Conservation (phyloP, 495 filamentous ascomycete genomes). For the Mycothermus thermophilus region DNA sequence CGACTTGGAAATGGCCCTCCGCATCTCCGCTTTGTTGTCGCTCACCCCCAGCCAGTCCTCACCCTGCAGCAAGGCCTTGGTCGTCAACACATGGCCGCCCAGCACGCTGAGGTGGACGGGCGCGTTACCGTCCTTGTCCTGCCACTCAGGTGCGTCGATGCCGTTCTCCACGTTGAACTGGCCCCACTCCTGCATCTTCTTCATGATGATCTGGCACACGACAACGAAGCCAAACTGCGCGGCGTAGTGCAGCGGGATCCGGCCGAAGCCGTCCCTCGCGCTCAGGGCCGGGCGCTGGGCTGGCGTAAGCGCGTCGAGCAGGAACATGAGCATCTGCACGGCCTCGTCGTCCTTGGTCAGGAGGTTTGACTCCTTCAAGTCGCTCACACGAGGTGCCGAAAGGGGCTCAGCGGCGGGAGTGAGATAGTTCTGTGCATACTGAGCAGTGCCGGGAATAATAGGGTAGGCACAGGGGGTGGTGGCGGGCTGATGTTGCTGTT, state of each 20-base stretch:
- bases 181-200: constrained; percentile 75
- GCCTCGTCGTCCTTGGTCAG: constrained; percentile 58
- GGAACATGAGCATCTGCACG: constrained; percentile 56
- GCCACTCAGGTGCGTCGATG: constrained; percentile 75
- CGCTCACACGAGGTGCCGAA: constrained; percentile 27
- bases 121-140: constrained; percentile 82
- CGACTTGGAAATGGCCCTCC: constrained; percentile 64
- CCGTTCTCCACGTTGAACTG: constrained; percentile 73
- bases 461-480: constrained; percentile 30
- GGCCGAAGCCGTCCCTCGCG: constrained; percentile 62
- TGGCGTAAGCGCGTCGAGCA: constrained; percentile 56
- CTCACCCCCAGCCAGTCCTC: constrained; percentile 55
- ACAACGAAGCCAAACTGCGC: constrained; percentile 86
- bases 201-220: constrained; percentile 76
- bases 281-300: constrained; percentile 55
- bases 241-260: constrained; percentile 85
- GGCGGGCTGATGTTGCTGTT: too few relatives aligned
- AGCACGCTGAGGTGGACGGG: constrained; percentile 88
- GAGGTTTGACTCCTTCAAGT: constrained; percentile 39
- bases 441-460: constrained; percentile 28
- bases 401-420: constrained; percentile 59
- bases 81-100: constrained; percentile 77
- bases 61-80: constrained; percentile 60
- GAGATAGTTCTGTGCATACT: constrained; percentile 46
- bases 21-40: constrained; percentile 44